Evolutionary conservation across 2,329 filamentous ascomycete genomes (phyloP), one percentile per base, ranked within the genome.

Genomic region (Alternaria brassicicola): DNA sequence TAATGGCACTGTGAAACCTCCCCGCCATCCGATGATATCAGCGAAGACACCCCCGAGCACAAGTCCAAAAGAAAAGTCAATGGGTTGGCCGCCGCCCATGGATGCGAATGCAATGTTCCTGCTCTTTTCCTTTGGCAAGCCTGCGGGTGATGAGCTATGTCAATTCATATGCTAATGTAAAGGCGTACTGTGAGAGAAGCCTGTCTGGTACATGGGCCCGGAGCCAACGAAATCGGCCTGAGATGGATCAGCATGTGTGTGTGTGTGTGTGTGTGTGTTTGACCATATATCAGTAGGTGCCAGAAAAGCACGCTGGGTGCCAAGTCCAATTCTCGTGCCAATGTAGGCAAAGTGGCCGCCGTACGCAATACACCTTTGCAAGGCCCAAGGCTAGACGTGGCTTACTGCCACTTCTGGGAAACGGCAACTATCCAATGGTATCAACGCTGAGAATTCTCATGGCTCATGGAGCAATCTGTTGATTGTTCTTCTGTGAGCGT

Each of bases 31-130:
- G 43, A 83, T 78, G 0, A 74, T 78, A 30, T 82, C 77, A 1
- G 79, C 74, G 31, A 86, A 78, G 0, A 85, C 60, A 55, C 83
- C 83, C 26, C 83, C 81, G 3, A 86, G 71, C 0, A 82, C 77
- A 3, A 86, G 74, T 0, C 84, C 84, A 0, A 85, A 43, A 6
- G 66, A 79, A 55, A 84, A 86, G 0, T 84, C 84, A 9, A 85
- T 63, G 0, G 83, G 82, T 55, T 84, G 82, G 2, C 80, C 80
- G 10, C 79, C 76, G 2, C 84, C 83, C 64, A 85, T 74, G 10
- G 77, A 78, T 0, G 83, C 79, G 62, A 86, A 85, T 0, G 79
- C 83, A 9, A 84, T 72, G 59, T 86, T 85, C 3, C 84, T 76
- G 23, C 75, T 68, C 59, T 78, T 78, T 78, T 1, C 82, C 83